A percentile compares a stretch with the other conserved stretches of the same genome.
phyloP scores from a whole-genome alignment of 331 rosid genomes.

The Erythrophleum ivorense region DNA sequence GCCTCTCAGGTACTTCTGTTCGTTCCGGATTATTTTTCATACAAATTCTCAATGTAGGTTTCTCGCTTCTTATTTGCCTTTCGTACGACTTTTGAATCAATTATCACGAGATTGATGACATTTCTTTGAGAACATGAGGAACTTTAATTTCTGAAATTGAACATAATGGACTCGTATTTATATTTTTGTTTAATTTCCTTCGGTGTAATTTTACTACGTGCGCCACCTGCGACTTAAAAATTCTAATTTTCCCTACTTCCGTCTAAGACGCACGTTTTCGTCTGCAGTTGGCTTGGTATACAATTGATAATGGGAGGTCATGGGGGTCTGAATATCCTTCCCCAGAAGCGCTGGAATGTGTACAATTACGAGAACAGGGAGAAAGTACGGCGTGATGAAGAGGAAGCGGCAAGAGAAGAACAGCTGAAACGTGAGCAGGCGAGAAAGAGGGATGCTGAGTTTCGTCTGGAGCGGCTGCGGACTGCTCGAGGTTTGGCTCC shows the following conservation, averaged over 20 bases:
- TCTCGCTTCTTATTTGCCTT: neutral
- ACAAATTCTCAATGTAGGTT: neutral
- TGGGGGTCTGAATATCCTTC: conserved; percentile 92
- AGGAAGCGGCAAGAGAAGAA: conserved; percentile 89
- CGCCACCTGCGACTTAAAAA: neutral
- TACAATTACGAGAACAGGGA: conserved; percentile 88
- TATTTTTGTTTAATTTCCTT: neutral
- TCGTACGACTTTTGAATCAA: neutral
- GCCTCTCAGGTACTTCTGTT: neutral
- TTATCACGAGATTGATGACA: neutral
- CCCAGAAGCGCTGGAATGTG: conserved; percentile 98
- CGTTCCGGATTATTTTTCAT: neutral
- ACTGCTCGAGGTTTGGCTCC: conserved; percentile 72
- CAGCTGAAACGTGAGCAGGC: conserved; percentile 83
- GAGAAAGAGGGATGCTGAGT: conserved; percentile 75
- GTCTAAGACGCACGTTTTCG: neutral
- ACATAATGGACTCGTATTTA: neutral
- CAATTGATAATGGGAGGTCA: conserved; percentile 75
- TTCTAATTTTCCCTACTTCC: neutral
- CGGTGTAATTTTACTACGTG: neutral
- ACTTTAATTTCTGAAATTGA: neutral
- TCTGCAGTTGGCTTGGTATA: conserved; percentile 35
- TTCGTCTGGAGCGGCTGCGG: conserved; percentile 79
- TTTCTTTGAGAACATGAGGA: neutral
- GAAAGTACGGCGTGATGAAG: conserved; percentile 86